phyloP scores from a whole-genome alignment of 1,284 basidiomycete species.

The Cryptococcus amylolentus region DNA sequence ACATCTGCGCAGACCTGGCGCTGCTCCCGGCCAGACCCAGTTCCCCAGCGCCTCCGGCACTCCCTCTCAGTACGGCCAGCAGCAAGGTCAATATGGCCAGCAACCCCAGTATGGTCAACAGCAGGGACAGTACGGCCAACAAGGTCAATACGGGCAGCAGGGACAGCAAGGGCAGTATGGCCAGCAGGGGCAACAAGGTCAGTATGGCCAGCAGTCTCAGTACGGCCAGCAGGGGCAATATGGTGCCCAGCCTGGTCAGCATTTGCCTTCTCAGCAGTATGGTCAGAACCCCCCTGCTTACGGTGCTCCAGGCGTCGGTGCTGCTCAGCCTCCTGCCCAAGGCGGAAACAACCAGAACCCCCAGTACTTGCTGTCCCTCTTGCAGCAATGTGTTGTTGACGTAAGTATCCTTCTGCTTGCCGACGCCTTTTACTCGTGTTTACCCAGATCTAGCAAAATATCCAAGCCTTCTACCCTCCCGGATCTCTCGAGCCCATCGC shows the following conservation, averaged over 20 bases:
- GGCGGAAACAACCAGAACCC: conserved; percentile 26
- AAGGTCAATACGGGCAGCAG: conserved; percentile 36
- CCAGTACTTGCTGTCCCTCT: conserved; percentile 27
- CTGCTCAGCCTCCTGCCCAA: conserved; percentile 20
- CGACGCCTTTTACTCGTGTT: background rate
- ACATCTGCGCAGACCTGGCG: background rate
- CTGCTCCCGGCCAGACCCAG: conserved; percentile 5
- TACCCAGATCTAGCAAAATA: conserved; percentile 39
- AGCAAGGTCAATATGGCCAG: conserved; percentile 19
- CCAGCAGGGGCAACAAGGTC: conserved; percentile 26
- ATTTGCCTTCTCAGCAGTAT: conserved; percentile 31
- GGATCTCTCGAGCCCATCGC: conserved; percentile 50
- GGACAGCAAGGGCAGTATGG: conserved; percentile 30
- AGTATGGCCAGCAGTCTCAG: conserved; percentile 22
- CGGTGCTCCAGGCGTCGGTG: conserved; percentile 20
- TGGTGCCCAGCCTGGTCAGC: conserved; percentile 26
- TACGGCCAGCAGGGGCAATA: conserved; percentile 34
- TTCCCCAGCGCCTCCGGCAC: conserved; percentile 20
- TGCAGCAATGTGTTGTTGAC: conserved; percentile 50
- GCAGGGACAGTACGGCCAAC: conserved; percentile 19
- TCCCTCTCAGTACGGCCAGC: conserved; percentile 32
- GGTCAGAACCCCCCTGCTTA: conserved; percentile 34
- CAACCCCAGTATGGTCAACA: conserved; percentile 36
- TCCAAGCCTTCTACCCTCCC: conserved; percentile 52
- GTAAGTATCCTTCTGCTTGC: conserved; percentile 23